Base-by-base conservation (phyloP, 139 green algal species). In the Pleodorina starrii region DNA sequence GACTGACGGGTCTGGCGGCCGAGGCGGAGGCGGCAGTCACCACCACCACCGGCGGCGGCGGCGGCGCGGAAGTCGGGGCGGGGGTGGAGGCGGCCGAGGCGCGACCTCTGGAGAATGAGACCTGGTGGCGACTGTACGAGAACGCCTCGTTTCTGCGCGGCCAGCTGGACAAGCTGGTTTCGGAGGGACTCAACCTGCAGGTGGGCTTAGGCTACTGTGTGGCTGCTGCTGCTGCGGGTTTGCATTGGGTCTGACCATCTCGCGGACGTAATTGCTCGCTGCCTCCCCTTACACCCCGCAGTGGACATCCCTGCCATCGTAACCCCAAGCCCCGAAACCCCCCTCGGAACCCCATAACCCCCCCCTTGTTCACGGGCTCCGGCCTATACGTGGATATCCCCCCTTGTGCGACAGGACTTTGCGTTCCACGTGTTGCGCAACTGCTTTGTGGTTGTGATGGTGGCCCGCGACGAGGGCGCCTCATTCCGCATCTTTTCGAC, bases 401-500 rank as follows among this genome's bases (percentile, higher is more conserved):
- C n/a, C n/a, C n/a, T n/a, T n/a, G n/a, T n/a, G n/a, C n/a, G n/a
- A 19, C 87, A 94, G 89, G 91, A 94, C 32, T 95, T 95, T 71
- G 84, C 93, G 59, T 91, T 92, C 71, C 91, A 95, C 73, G 81
- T 72, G 40, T 57, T 94, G n/a, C 84, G 86, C 42, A 92, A 91
- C 79, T 94, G 90, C 77, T 90, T 91, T 57, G 82, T 95, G 25
- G 93, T 95, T 73, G 9, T 94, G 43, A 93, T 95, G 93, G 93
- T 85, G 12, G 91, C 91, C 46, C 90, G 93, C 21, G 93, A 95
- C 68, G 91, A 94, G 87, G 50, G 46, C 43, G 75, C 90, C 7
- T 93, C 89, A 38, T 95, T 95, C 89, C 79, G 84, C 76, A 94
- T 95, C 90, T 95, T 95, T 87, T 86, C 83, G 11, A 93, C 89